phyloP scores from a whole-genome alignment of 331 rosid genomes.

The Saraca asoca region DNA sequence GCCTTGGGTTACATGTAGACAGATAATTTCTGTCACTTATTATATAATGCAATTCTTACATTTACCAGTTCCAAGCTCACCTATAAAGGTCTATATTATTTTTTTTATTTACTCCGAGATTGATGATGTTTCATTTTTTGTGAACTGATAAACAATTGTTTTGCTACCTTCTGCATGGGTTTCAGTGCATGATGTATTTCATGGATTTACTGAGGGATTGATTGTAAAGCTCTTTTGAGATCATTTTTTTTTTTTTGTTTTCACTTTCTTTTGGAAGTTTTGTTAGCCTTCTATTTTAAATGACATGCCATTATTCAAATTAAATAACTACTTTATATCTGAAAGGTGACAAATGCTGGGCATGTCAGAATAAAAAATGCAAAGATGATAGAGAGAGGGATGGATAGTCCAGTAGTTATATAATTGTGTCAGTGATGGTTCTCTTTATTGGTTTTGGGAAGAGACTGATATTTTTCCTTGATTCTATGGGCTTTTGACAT shows the following conservation, averaged over 20 bases:
- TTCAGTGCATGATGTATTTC: too few relatives aligned
- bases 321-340: slow-evolving; percentile 18
- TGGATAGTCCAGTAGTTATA: not conserved
- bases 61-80: slow-evolving; percentile 13
- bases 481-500: too few relatives aligned
- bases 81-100: slow-evolving; percentile 23
- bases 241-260: too few relatives aligned
- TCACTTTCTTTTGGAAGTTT: too few relatives aligned
- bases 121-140: slow-evolving; percentile 9
- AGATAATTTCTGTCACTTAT: not conserved
- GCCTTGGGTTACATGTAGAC: slow-evolving; percentile 5
- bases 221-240: too few relatives aligned
- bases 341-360: slow-evolving; percentile 7
- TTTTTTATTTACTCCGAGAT: slow-evolving; percentile 8
- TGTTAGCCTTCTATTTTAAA: too few relatives aligned
- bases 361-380: slow-evolving; percentile 13
- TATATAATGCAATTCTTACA: slow-evolving; percentile 15
- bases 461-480: too few relatives aligned
- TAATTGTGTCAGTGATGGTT: not conserved
- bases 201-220: too few relatives aligned
- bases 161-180: too few relatives aligned
- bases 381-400: slow-evolving; percentile 13
- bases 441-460: too few relatives aligned
- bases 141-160: slow-evolving; percentile 11
- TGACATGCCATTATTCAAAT: not conserved